Conservation (phyloP, 164 flowering plant species). For the Aristolochia fimbriata region DNA sequence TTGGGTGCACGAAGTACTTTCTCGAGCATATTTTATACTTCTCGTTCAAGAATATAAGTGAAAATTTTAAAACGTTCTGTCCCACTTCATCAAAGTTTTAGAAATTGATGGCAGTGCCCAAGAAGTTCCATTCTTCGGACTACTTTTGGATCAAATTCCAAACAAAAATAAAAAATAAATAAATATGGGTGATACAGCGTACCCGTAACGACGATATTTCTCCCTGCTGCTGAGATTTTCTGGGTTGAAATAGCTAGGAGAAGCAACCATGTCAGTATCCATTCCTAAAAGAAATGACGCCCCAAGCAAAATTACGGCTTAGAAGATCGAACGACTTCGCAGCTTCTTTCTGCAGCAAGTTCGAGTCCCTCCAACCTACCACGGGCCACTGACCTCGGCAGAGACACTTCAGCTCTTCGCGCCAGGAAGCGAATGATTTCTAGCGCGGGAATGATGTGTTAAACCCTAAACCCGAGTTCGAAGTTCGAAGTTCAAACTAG, state of each 20-base stretch:
- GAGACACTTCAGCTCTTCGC: no score
- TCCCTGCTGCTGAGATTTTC: conserved; percentile 56
- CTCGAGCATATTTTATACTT: no score
- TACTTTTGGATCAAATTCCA: not conserved
- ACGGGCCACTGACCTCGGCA: no score
- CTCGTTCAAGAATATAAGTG: no score
- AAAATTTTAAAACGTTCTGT: no score
- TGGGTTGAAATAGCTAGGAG: conserved; percentile 63
- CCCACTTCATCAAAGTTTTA: not conserved
- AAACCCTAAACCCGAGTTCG: not conserved
- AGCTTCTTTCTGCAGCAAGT: not conserved
- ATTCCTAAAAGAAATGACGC: conserved; percentile 8
- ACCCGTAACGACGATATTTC: conserved; percentile 86
- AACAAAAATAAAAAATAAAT: no score
- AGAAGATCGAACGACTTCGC: conserved; percentile 3
- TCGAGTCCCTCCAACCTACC: no score
- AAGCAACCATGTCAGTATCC: conserved; percentile 59
- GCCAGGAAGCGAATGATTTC: not conserved
- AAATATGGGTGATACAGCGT: not conserved
- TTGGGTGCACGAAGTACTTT: no score
- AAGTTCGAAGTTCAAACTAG: no score
- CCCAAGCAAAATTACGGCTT: not conserved
- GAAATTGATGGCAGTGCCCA: not conserved
- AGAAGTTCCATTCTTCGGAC: not conserved
- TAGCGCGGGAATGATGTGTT: conserved; percentile 6